A percentile compares a stretch with the other conserved stretches of the same genome.
phyloP scores from a whole-genome alignment of 768 basidiomycete species.

The Holtermanniella nyarrowii region DNA sequence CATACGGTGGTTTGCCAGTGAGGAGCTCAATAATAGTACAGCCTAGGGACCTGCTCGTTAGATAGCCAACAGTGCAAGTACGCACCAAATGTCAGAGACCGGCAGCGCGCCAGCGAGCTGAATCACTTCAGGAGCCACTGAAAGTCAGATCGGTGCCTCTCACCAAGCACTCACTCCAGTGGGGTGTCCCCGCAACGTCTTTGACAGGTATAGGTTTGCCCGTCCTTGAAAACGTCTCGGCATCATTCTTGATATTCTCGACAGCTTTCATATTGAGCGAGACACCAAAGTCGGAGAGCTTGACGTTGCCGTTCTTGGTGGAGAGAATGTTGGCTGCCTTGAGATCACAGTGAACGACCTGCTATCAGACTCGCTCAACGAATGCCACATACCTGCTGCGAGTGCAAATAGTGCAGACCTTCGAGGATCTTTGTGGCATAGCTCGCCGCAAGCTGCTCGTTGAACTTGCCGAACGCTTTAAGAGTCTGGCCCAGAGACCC shows the following conservation, averaged over 20 bases:
- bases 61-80: not conserved
- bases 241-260: conserved; percentile 57
- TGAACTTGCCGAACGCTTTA: conserved; percentile 85
- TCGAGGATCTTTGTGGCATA: conserved; percentile 96
- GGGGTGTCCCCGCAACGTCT: conserved; percentile 64
- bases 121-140: conserved; percentile 93
- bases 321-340: conserved; percentile 99
- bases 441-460: conserved; percentile 78
- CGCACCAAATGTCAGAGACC: conserved; percentile 27
- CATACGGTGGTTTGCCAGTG: conserved; percentile 84
- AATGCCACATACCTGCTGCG: conserved; percentile 44
- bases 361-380: conserved; percentile 18
- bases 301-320: conserved; percentile 94
- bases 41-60: conserved; percentile 61
- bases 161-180: conserved; percentile 58
- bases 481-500: conserved; percentile 88
- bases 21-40: conserved; percentile 91
- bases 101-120: conserved; percentile 78
- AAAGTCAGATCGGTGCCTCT: not conserved
- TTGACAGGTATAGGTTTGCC: not conserved
- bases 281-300: conserved; percentile 94
- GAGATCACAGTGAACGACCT: conserved; percentile 94
- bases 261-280: conserved; percentile 89
- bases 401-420: conserved; percentile 85
- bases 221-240: conserved; percentile 7